phyloP scores from a whole-genome alignment of 495 filamentous ascomycete species.

The Aspergillus coremiiformis region DNA sequence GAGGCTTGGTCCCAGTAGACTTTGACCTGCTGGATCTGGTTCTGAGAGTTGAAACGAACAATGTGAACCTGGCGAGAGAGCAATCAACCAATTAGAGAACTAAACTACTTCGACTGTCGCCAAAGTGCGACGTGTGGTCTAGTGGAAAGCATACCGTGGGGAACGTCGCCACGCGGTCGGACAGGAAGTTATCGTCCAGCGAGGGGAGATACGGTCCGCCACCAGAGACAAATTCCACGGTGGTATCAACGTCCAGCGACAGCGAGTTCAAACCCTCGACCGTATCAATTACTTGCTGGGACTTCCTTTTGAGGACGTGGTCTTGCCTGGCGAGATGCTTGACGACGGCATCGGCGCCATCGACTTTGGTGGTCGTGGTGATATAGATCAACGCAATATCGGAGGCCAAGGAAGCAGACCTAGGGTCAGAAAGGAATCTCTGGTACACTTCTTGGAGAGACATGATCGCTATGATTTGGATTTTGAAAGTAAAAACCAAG shows the following conservation, averaged over 20 bases:
- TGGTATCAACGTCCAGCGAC: slow-evolving; percentile 72
- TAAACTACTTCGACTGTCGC: background rate
- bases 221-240: slow-evolving; percentile 68
- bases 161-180: slow-evolving; percentile 73
- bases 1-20: slow-evolving; percentile 94
- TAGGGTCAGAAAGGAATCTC: slow-evolving; percentile 68
- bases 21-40: slow-evolving; percentile 76
- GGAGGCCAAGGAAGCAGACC: slow-evolving; percentile 53
- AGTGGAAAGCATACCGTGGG: slow-evolving; percentile 55
- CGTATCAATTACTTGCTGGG: slow-evolving; percentile 61
- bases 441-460: slow-evolving; percentile 65
- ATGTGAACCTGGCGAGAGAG: slow-evolving; percentile 65
- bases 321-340: slow-evolving; percentile 65
- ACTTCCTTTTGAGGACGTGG: slow-evolving; percentile 65
- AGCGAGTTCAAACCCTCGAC: slow-evolving; percentile 65
- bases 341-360: slow-evolving; percentile 61
- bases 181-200: slow-evolving; percentile 89
- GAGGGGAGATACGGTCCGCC: slow-evolving; percentile 85
- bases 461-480: slow-evolving; percentile 27
- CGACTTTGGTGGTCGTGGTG: slow-evolving; percentile 72
- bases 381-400: slow-evolving; percentile 84
- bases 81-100: background rate
- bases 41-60: slow-evolving; percentile 68
- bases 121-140: background rate
- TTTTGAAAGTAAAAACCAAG: slow-evolving; percentile 10